Evolutionary conservation across 192 early-diverging fungal genomes (phyloP).

Genomic region (Backusella mclennaniae): DNA sequence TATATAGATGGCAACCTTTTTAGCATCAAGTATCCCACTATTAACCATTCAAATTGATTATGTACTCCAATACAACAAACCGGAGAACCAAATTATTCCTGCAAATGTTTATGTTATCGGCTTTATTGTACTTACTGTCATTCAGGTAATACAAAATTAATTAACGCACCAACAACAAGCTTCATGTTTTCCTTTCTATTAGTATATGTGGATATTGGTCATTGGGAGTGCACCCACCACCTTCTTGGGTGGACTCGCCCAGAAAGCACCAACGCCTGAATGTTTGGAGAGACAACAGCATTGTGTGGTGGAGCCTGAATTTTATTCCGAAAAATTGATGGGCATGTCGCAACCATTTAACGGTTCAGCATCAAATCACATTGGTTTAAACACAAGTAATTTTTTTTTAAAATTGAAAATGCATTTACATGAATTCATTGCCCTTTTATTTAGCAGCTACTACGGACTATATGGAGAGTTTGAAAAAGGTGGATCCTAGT

Average conservation of each 20-base stretch:
- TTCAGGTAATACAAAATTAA: conserved; percentile 21
- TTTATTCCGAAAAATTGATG: conserved; percentile 7
- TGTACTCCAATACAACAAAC: background rate
- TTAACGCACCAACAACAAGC: background rate
- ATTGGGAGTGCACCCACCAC: conserved; percentile 67
- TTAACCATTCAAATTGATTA: conserved; percentile 23
- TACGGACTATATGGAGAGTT: background rate
- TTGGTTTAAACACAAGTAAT: background rate
- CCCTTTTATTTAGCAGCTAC: background rate
- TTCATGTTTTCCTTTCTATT: background rate
- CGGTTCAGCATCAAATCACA: background rate
- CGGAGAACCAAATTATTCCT: background rate
- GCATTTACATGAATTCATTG: background rate
- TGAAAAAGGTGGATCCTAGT: conserved; percentile 28
- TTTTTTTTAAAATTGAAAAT: background rate
- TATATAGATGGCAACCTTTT: conserved; percentile 25
- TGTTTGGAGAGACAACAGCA: background rate
- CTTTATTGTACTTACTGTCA: conserved; percentile 25
- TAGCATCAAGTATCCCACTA: conserved; percentile 25
- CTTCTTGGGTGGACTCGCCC: conserved; percentile 5
- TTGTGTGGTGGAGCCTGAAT: background rate
- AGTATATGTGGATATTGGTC: conserved; percentile 66
- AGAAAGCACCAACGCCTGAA: background rate
- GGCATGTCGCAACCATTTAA: background rate
- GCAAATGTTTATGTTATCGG: conserved; percentile 18